phyloP scores from a whole-genome alignment of 2,329 filamentous ascomycete genomes.

The Ascochyta clinopodiicola region DNA sequence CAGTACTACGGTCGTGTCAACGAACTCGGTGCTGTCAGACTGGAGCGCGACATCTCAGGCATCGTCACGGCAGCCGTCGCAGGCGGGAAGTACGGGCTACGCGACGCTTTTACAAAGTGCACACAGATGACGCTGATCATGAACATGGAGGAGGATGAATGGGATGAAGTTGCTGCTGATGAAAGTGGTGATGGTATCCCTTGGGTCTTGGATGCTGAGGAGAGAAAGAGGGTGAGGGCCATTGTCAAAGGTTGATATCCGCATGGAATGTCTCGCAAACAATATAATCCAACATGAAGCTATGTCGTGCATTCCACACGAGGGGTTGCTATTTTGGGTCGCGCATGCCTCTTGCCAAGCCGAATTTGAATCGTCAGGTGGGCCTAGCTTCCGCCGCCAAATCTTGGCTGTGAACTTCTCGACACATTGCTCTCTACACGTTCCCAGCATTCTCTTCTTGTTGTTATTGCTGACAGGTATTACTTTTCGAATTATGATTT shows the following conservation, averaged over 20 bases:
- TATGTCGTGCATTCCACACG: conserved; percentile 4
- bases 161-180: conserved; percentile 72
- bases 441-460: neutral
- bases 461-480: neutral
- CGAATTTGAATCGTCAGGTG: conserved; percentile 1
- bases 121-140: conserved; percentile 84
- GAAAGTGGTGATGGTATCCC: conserved; percentile 65
- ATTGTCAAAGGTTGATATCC: conserved; percentile 59
- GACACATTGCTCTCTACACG: neutral
- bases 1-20: conserved; percentile 80
- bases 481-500: neutral
- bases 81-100: conserved; percentile 75
- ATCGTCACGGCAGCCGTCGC: conserved; percentile 70
- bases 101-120: conserved; percentile 78
- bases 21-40: conserved; percentile 78
- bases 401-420: neutral
- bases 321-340: conserved; percentile 3
- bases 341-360: neutral
- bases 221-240: conserved; percentile 73
- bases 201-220: conserved; percentile 75
- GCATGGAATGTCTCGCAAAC: conserved; percentile 20
- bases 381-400: neutral
- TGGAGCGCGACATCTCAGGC: conserved; percentile 83
- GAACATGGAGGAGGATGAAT: conserved; percentile 96
- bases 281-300: conserved; percentile 24